Conservation (phyloP, 768 basidiomycete species). For the Butyriboletus loyo region DNA sequence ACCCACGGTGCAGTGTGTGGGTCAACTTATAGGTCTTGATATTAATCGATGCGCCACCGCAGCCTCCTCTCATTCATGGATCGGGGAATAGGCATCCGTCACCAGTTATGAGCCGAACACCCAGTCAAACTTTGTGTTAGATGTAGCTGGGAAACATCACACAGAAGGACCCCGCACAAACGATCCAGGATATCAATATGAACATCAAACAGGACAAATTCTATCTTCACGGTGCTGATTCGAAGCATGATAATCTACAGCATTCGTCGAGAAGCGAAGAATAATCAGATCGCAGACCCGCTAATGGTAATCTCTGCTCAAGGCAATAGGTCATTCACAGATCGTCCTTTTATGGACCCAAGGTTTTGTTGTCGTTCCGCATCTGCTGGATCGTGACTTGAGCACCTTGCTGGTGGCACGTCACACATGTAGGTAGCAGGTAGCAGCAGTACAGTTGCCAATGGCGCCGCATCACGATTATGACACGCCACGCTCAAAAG, state of each 20-base stretch:
- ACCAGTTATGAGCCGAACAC: not conserved
- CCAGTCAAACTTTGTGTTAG: not conserved
- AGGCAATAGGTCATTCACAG: not conserved
- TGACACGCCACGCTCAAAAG: conserved; percentile 7
- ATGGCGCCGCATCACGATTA: conserved; percentile 1
- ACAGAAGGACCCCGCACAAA: not conserved
- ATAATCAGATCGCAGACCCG: conserved; percentile 6
- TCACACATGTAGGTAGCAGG: conserved; percentile 5
- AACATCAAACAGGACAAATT: not conserved
- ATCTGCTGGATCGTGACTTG: not conserved
- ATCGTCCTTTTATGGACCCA: conserved; percentile 6
- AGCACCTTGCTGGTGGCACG: conserved; percentile 14
- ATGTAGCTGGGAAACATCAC: conserved; percentile 2
- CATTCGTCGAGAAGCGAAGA: conserved; percentile 5
- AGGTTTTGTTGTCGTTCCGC: not conserved
- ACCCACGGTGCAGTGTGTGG: conserved; percentile 16
- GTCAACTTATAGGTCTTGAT: not conserved
- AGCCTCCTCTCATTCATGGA: conserved; percentile 4
- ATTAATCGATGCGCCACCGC: conserved; percentile 25
- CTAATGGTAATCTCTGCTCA: not conserved
- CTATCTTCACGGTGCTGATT: not conserved
- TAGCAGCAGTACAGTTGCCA: not conserved
- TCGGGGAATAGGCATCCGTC: not conserved
- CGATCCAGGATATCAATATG: not conserved
- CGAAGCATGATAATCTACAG: conserved; percentile 3